Percentiles rank a stretch among this genome's conserved stretches.
Evolutionary conservation across 257 asterid genomes (phyloP).

Genomic region (Datura wrightii): DNA sequence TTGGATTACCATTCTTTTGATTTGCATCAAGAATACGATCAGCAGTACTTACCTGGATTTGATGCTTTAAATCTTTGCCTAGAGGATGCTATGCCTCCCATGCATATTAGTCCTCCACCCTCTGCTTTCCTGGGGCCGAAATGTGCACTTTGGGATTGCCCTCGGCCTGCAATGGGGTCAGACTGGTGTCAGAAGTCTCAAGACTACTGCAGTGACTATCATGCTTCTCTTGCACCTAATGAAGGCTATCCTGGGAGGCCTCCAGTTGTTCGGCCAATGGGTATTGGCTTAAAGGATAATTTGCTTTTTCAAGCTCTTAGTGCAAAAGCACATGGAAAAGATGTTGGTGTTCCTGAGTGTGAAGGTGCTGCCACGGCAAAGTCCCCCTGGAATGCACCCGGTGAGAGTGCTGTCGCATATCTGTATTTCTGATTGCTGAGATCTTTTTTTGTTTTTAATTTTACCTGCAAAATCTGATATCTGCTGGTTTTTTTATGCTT

Average conservation of each 20-base stretch:
- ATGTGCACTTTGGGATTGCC: conserved; percentile 95
- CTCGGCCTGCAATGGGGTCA: conserved; percentile 52
- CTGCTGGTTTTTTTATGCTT: conserved; percentile 12
- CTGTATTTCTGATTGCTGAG: not conserved
- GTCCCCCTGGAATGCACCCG: conserved; percentile 99
- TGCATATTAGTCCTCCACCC: conserved; percentile 80
- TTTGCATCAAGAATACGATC: conserved; percentile 69
- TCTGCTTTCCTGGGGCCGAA: conserved; percentile 94
- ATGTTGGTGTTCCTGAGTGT: conserved; percentile 92
- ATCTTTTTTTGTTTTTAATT: not conserved
- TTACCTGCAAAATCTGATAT: not conserved
- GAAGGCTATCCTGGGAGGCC: conserved; percentile 83
- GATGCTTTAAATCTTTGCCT: conserved; percentile 55
- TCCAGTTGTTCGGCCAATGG: conserved; percentile 91
- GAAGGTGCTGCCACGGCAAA: conserved; percentile 99
- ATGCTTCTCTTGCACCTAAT: conserved; percentile 61
- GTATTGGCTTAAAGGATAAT: conserved; percentile 93
- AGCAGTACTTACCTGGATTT: conserved; percentile 60
- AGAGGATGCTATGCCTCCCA: conserved; percentile 60
- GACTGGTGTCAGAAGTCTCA: conserved; percentile 53
- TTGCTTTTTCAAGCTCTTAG: conserved; percentile 89
- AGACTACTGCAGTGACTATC: conserved; percentile 51
- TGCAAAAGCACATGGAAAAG: conserved; percentile 86
- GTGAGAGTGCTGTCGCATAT: conserved; percentile 40
- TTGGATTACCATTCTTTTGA: conserved; percentile 66